Base-by-base conservation (phyloP, 1,284 basidiomycete species). In the Somion occarium region DNA sequence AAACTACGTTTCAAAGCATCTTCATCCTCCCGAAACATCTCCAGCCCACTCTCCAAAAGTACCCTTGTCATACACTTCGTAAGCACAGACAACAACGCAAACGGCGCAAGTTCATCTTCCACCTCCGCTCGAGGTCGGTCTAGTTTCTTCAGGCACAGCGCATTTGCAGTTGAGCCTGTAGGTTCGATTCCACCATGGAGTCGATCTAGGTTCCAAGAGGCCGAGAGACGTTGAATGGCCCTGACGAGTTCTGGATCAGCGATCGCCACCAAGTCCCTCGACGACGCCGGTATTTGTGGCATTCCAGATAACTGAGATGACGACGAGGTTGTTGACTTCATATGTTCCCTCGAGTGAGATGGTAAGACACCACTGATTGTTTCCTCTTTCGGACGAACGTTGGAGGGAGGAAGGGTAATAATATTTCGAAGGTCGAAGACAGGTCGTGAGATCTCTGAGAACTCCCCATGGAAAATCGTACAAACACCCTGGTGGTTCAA, bases 21-120 rank as follows among this genome's bases (percentile, higher is more conserved):
- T 25, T 64, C 65, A 53, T 65, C 65, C 25, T 57, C 49, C 11
- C 56, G 59, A 23, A 58, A 52, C 9, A 54, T 53, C 19, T 57
- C 61, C 23, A 62, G 30, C 2, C 61, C 65, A 18, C 59, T 44
- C 13, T 46, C 50, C n/a, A 63, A 52, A 38, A 67, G 54, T 23
- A 57, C 48, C 11, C 56, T 56, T 25, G 61, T 53, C 25, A 65
- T 39, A 9, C 51, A 57, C 52, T 67, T 66, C 24, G 70, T 61
- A 9, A 67, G 59, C 15, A 77, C 56, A 9, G 75, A 67, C 23
- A 83, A 63, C 27, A 75, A 53, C 3, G 76, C 78, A 51, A 68
- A 64, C 9, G 79, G 73, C 20, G 73, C 72, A 5, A 82, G 64
- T n/a, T 59, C 57, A 4, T 58, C 58, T 18, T 74, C 69, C 9